Base-by-base conservation (phyloP, 108 stramenopile species). In the Conticribra guillardii region DNA sequence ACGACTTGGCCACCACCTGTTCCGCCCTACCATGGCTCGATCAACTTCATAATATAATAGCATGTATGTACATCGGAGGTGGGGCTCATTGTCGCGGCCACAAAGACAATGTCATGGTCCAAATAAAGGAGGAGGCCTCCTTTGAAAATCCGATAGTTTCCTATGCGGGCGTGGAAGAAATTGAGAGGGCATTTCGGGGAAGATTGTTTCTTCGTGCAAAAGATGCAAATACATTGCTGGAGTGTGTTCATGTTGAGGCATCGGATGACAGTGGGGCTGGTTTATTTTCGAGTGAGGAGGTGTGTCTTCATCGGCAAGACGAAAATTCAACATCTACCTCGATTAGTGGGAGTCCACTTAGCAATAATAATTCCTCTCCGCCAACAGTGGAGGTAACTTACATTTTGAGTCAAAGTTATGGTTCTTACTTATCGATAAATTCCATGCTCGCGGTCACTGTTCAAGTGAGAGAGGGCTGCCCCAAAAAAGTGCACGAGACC, bases 1-100 rank as follows among this genome's bases (percentile, higher is more conserved):
- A 14, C 47, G 68, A 62, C 22, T 37, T 37, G 46, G 37, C 45
- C 29, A 55, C 31, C 19, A 44, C 63, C 4, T 57, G 52, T 28
- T 29, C 72, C 1, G 60, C 76, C 15, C 62, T 77, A 0, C 76
- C 76, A n/a, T 77, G 76, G 76, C 45, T 77, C 5, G 76, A 77
- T 63, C 60, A 69, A 22, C 64, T 77, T 0, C 61, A 77, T 24
- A 64, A 54, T 18, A 63, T 68, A 22, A 55, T 77, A 18, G 60
- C 67, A 21, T 45, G 28, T 56, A 64, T 78, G 64, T 78, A 78
- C 41, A 52, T 58, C 9, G 64, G 49, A 21, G 44, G 69, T 9
- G 76, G 64, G 1, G 34, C 32, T 4, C 48, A 24, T 17, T 58
- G 45, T 26, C 49, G 45, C 3, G 65, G 49, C 0, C 9, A 17